A percentile compares a stretch with the other conserved stretches of the same genome.
These are phyloP conservation scores for Neurospora tetrasperma DNA, from an alignment of 495 filamentous ascomycete genomes.

Conservation along the genomic window DNA sequence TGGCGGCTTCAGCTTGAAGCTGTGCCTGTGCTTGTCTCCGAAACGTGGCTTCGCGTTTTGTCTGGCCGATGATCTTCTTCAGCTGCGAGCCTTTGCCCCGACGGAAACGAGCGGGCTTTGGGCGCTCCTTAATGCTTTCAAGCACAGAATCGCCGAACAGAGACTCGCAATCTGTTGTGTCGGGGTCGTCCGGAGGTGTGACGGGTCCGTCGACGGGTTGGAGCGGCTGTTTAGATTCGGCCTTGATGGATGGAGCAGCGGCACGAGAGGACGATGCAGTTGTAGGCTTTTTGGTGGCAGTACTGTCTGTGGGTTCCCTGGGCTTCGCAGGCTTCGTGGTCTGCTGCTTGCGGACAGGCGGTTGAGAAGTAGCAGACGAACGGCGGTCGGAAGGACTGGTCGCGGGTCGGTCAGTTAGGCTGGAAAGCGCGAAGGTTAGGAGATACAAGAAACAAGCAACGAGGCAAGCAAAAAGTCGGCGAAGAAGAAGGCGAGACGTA, in stretches of 20 bases:
- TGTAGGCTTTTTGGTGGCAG: not conserved
- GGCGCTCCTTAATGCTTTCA: not conserved
- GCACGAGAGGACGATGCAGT: not conserved
- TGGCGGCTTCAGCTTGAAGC: not conserved
- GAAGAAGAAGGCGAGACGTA: not conserved
- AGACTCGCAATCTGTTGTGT: not conserved
- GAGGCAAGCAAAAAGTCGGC: not conserved
- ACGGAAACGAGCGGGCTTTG: not conserved
- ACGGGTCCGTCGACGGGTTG: not conserved
- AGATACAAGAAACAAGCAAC: not conserved
- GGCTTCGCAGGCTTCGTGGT: not conserved
- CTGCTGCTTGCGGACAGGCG: not conserved
- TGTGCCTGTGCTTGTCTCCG: not conserved
- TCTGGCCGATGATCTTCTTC: not conserved
- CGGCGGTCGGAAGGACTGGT: not conserved
- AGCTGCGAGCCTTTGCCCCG: not conserved
- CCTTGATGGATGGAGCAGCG: not conserved
- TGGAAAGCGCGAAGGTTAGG: not conserved
- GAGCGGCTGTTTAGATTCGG: not conserved
- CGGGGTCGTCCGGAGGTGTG: not conserved
- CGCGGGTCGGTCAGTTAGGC: not conserved
- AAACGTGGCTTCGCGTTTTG: not conserved
- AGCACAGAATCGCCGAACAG: not conserved
- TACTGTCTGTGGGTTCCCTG: not conserved
- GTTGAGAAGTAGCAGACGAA: not conserved